Conservation (phyloP, 2,329 filamentous ascomycete species). For the Aureobasidium vineae region DNA sequence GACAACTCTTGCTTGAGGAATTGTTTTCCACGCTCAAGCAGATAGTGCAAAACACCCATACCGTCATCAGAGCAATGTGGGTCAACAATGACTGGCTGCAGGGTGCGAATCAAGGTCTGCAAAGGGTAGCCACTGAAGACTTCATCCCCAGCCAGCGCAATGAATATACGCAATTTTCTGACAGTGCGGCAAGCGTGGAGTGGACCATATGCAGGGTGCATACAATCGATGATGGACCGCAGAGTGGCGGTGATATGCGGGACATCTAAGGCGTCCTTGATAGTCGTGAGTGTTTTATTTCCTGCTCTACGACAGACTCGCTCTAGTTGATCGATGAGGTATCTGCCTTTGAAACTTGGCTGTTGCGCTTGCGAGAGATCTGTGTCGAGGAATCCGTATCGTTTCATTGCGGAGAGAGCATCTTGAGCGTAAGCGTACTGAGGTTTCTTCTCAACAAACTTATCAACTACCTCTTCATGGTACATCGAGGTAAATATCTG, state of each 20-base stretch:
- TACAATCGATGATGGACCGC: slow-evolving; percentile 73
- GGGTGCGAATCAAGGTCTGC: slow-evolving; percentile 82
- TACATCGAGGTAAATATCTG: slow-evolving; percentile 69
- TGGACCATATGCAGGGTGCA: slow-evolving; percentile 80
- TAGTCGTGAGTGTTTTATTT: slow-evolving; percentile 67
- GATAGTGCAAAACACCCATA: slow-evolving; percentile 80
- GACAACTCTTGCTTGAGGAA: slow-evolving; percentile 66
- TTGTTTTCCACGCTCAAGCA: slow-evolving; percentile 65
- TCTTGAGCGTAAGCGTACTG: slow-evolving; percentile 60
- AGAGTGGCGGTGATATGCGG: slow-evolving; percentile 45
- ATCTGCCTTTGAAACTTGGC: slow-evolving; percentile 77
- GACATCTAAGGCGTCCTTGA: slow-evolving; percentile 42
- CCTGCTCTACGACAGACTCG: slow-evolving; percentile 73
- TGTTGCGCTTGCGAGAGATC: slow-evolving; percentile 76
- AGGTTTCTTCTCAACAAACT: slow-evolving; percentile 38
- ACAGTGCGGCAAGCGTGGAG: slow-evolving; percentile 83
- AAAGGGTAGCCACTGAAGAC: slow-evolving; percentile 77
- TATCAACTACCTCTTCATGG: slow-evolving; percentile 72
- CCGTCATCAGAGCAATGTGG: slow-evolving; percentile 88
- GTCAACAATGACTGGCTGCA: slow-evolving; percentile 76
- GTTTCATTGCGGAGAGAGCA: slow-evolving; percentile 67
- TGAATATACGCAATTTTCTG: slow-evolving; percentile 77
- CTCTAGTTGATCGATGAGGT: slow-evolving; percentile 70
- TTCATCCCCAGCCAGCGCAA: slow-evolving; percentile 71
- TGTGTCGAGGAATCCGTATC: slow-evolving; percentile 63